Conservation (phyloP, 208 protist genomes). For the Leishmania turanica region DNA sequence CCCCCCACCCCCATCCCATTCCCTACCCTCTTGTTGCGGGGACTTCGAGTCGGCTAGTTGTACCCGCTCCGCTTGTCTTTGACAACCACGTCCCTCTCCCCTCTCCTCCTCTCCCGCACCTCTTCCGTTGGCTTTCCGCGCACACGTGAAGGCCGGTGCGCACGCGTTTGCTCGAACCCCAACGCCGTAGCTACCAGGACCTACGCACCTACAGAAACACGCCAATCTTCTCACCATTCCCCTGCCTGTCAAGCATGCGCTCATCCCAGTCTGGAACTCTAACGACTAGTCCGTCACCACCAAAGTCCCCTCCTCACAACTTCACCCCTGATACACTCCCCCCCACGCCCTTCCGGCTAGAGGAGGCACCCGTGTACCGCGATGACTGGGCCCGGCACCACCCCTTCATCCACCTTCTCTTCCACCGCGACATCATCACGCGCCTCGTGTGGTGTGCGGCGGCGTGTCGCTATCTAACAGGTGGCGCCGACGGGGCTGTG, state of each 20-base stretch:
- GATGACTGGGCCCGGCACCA: slow-evolving; percentile 66
- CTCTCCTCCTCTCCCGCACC: no score
- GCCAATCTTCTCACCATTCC: neutral
- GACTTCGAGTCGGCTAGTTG: neutral
- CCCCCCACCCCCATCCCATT: no score
- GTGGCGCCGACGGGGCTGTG: slow-evolving; percentile 74
- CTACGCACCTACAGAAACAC: neutral
- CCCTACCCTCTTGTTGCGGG: neutral
- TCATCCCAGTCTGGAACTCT: neutral
- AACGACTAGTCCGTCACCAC: neutral
- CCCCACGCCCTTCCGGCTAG: slow-evolving; percentile 39
- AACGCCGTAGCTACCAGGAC: neutral
- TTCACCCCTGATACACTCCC: neutral
- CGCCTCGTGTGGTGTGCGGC: slow-evolving; percentile 57
- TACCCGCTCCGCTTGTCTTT: no score
- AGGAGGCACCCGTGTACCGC: slow-evolving; percentile 48
- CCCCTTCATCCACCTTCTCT: slow-evolving; percentile 77
- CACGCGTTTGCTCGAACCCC: neutral
- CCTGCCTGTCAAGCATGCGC: neutral
- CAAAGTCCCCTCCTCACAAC: neutral
- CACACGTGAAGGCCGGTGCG: neutral
- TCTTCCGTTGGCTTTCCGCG: neutral
- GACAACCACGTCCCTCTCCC: neutral
- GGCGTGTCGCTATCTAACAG: slow-evolving; percentile 72
- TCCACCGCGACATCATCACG: slow-evolving; percentile 73